Evolutionary conservation across 306 rosid genomes (phyloP).

Genomic region (Rosa chinensis): DNA sequence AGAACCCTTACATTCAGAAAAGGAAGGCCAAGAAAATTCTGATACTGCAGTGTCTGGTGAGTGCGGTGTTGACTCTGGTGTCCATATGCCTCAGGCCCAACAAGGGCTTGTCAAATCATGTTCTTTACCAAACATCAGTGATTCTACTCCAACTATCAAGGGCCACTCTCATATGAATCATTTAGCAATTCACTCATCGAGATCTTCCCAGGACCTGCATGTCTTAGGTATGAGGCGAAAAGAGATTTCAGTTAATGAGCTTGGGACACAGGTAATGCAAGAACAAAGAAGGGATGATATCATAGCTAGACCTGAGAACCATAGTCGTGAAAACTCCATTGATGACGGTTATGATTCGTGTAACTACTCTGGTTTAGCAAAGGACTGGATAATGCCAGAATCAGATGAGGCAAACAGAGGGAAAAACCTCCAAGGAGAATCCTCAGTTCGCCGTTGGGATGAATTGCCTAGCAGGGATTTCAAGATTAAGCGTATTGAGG

Average conservation of each 20-base stretch:
- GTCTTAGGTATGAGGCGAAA: conserved; percentile 40
- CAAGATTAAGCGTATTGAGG: conserved; percentile 75
- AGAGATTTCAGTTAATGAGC: conserved; percentile 36
- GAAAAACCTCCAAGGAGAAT: conserved; percentile 42
- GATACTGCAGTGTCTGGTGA: conserved; percentile 48
- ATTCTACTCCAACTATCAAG: conserved; percentile 34
- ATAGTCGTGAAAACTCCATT: conserved; percentile 33
- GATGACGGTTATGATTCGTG: conserved; percentile 60
- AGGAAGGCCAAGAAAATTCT: conserved; percentile 47
- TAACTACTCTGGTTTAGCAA: conserved; percentile 39
- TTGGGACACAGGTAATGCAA: conserved; percentile 39
- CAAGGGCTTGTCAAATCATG: conserved; percentile 47
- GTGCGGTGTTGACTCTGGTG: conserved; percentile 38
- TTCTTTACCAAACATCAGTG: conserved; percentile 57
- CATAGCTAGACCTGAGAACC: conserved; percentile 40
- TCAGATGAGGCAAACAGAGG: conserved; percentile 34
- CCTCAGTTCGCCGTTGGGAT: conserved; percentile 31
- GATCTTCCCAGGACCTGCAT: conserved; percentile 65
- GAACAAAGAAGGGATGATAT: conserved; percentile 39
- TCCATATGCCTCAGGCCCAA: conserved; percentile 26
- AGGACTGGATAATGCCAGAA: conserved; percentile 73
- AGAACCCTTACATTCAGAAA: conserved; percentile 47
- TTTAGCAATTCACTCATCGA: conserved; percentile 49
- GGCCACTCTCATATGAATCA: conserved; percentile 24
- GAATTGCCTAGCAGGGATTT: conserved; percentile 53